Evolutionary conservation across 805 yeast genomes (phyloP), one percentile per base, ranked within the genome.

Genomic region (Metschnikowia aberdeeniae): DNA sequence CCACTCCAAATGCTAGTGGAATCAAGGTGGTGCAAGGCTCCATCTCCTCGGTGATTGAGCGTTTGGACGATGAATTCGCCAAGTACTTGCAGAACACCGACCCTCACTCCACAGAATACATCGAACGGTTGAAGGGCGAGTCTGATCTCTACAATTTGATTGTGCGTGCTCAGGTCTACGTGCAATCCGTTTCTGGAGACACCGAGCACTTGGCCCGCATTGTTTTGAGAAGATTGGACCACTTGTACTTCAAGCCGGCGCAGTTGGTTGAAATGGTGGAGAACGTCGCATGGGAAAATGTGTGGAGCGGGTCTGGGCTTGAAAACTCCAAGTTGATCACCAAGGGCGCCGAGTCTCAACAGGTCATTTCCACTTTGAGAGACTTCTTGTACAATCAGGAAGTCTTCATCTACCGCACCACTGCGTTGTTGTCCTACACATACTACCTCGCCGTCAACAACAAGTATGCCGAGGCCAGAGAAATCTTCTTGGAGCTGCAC

Each of bases 71-170:
- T 60, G 99, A 93, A 72, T 84, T 90, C 59, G 86, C 86, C 51
- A 82, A 84, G 56, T 88, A 95, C 38, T 77, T 93, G 58, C 89
- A 90, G 63, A 80, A 80, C 55, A 83, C 89, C 59, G 98, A 93
- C 66, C 96, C 97, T 36, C 97, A 93, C 64, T 86, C 97, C 20
- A 83, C 88, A 46, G 99, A 93, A 67, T 93, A 92, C 67, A 78
- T 93, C 55, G 86, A 84, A 55, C 81, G 98, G 65, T 78, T 93
- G 62, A 84, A 84, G 66, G 96, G 90, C 66, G 99, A 93, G 71
- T 76, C 82, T 51, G 68, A 69, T 32, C 75, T 93, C 44, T 92
- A 89, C 72, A 74, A 76, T 44, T 74, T 88, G 62, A 76, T 93
- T 51, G 77, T 93, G 50, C 82, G 96, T 60, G 81, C 89, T 22